phyloP scores from a whole-genome alignment of 768 basidiomycete genomes.

The Pulveroboletus ravenelii region DNA sequence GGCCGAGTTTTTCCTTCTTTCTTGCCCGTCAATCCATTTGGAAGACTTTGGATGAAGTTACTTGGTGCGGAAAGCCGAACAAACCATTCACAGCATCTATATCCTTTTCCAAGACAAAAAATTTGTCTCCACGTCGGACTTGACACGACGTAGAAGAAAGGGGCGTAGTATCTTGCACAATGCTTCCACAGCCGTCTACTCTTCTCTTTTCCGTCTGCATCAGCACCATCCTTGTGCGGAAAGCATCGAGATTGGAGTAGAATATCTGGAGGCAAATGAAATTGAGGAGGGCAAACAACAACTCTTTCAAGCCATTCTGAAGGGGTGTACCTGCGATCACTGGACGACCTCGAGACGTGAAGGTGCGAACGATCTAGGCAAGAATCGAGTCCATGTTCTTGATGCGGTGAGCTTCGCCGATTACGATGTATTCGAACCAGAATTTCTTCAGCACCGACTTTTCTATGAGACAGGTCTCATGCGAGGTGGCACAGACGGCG shows the following conservation, averaged over 20 bases:
- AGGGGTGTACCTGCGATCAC: conserved; percentile 96
- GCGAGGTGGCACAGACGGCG: conserved; percentile 91
- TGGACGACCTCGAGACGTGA: conserved; percentile 81
- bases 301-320: conserved; percentile 97
- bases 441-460: conserved; percentile 88
- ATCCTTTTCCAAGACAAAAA: conserved; percentile 91
- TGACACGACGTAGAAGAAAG: conserved; percentile 92
- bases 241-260: conserved; percentile 89
- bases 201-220: conserved; percentile 67
- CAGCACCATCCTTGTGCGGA: conserved; percentile 79
- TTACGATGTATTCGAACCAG: conserved; percentile 95
- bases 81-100: conserved; percentile 95
- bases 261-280: conserved; percentile 99
- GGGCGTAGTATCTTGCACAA: conserved; percentile 94
- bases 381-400: conserved; percentile 98
- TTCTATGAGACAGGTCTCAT: conserved; percentile 95
- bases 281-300: conserved; percentile 81
- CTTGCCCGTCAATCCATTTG: conserved; percentile 80
- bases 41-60: neutral
- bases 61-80: conserved; percentile 12
- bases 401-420: conserved; percentile 98
- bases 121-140: conserved; percentile 94
- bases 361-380: conserved; percentile 88
- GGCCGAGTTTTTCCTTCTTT: conserved; percentile 97
- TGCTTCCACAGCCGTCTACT: conserved; percentile 93